A percentile compares a stretch with the other conserved stretches of the same genome.
phyloP scores from a whole-genome alignment of 805 yeast species.

The Nadsonia fulvescens region DNA sequence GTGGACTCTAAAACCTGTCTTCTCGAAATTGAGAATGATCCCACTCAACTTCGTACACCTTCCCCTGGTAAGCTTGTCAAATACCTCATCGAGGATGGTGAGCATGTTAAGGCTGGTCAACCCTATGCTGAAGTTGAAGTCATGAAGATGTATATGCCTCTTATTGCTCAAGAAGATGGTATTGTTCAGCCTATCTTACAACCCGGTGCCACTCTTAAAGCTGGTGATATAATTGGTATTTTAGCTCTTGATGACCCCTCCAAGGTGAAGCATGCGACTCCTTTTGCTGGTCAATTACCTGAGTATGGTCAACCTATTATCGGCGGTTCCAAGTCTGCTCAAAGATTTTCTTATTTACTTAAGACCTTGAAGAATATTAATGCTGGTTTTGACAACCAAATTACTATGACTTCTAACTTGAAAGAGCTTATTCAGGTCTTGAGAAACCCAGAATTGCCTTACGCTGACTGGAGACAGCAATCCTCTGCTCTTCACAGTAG shows the following conservation, averaged over 20 bases:
- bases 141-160: slow-evolving; percentile 99
- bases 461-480: slow-evolving; percentile 75
- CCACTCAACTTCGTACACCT: slow-evolving; percentile 95
- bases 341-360: slow-evolving; percentile 43
- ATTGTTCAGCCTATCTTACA: slow-evolving; percentile 81
- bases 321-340: slow-evolving; percentile 69
- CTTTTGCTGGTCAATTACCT: slow-evolving; percentile 87
- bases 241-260: slow-evolving; percentile 91
- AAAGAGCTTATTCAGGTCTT: slow-evolving; percentile 53
- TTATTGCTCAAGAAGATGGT: slow-evolving; percentile 88
- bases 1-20: slow-evolving; percentile 91
- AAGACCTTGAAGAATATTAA: slow-evolving; percentile 60
- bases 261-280: slow-evolving; percentile 89
- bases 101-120: slow-evolving; percentile 79
- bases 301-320: slow-evolving; percentile 69
- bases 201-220: slow-evolving; percentile 93
- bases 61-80: slow-evolving; percentile 97
- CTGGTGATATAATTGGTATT: slow-evolving; percentile 94
- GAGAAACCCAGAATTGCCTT: slow-evolving; percentile 71
- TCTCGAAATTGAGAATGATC: slow-evolving; percentile 90
- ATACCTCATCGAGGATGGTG: slow-evolving; percentile 88
- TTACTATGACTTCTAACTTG: slow-evolving; percentile 72
- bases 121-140: slow-evolving; percentile 97
- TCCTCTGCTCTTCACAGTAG: slow-evolving; percentile 86
- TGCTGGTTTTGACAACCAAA: slow-evolving; percentile 89